Percentiles rank a stretch among this genome's conserved stretches.
Conservation (phyloP, 78 protist species). For the Dictyostelium capitatum region DNA sequence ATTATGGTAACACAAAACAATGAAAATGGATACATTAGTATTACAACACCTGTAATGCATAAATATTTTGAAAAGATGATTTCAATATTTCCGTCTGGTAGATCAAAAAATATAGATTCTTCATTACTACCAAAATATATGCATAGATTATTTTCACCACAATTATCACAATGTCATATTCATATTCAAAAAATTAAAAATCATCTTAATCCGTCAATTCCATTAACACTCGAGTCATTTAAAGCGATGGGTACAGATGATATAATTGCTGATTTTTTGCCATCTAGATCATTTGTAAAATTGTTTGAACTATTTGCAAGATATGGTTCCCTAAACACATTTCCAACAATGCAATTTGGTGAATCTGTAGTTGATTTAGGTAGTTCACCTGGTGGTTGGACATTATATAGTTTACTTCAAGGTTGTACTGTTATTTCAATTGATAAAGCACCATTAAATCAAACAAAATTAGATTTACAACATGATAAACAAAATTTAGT, state of each 20-base stretch:
- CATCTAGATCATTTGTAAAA: slow-evolving; percentile 37
- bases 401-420: slow-evolving; percentile 10
- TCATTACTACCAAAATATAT: not conserved
- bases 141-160: not conserved
- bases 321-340: not conserved
- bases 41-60: slow-evolving; percentile 22
- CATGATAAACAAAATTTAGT: not conserved
- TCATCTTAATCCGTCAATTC: not conserved
- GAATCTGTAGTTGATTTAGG: slow-evolving; percentile 34
- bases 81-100: not conserved
- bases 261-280: not conserved
- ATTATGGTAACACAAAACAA: not conserved
- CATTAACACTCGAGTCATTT: not conserved
- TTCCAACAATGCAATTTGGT: not conserved
- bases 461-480: not conserved
- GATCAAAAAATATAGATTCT: not conserved
- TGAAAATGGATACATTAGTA: slow-evolving; percentile 2
- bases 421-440: slow-evolving; percentile 38
- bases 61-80: slow-evolving; percentile 6
- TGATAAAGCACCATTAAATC: slow-evolving; percentile 22
- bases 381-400: slow-evolving; percentile 60
- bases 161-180: not conserved
- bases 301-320: slow-evolving; percentile 6
- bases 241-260: not conserved
- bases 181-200: not conserved